Percentiles rank a stretch among this genome's conserved stretches.
These are phyloP conservation scores for Diaporthe nobilis DNA, from an alignment of 2,329 filamentous ascomycete genomes.

Conservation along the genomic window DNA sequence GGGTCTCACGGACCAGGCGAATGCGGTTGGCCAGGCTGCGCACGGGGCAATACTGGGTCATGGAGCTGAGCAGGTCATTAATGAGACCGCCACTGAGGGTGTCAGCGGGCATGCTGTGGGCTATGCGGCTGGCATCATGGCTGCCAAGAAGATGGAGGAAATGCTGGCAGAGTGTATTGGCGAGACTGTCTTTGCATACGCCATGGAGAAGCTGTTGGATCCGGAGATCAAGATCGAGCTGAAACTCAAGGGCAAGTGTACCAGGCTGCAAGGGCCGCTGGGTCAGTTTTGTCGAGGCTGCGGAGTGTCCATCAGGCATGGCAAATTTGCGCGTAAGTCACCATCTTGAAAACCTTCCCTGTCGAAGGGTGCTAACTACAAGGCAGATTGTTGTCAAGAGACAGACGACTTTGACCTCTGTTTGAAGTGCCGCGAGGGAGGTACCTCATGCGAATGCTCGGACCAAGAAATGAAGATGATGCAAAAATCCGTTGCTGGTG, in stretches of 20 bases:
- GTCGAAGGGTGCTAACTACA: neutral
- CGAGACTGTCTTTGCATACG: slow-evolving; percentile 38
- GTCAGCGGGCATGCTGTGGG: slow-evolving; percentile 37
- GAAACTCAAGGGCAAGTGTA: slow-evolving; percentile 36
- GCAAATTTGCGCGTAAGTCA: slow-evolving; percentile 37
- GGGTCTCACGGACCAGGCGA: slow-evolving; percentile 38
- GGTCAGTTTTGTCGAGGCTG: slow-evolving; percentile 40
- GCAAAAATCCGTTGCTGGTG: slow-evolving; percentile 38
- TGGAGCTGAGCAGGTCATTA: slow-evolving; percentile 33
- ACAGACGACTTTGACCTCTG: slow-evolving; percentile 41
- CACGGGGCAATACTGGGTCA: slow-evolving; percentile 36
- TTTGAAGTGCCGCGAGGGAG: slow-evolving; percentile 33
- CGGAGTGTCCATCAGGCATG: slow-evolving; percentile 35
- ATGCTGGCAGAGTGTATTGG: slow-evolving; percentile 39
- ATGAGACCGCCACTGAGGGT: slow-evolving; percentile 6
- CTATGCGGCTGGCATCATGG: slow-evolving; percentile 36
- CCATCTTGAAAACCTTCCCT: neutral
- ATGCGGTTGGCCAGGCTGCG: slow-evolving; percentile 34
- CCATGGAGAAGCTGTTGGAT: slow-evolving; percentile 41
- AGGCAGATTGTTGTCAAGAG: slow-evolving; percentile 36
- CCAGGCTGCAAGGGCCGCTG: slow-evolving; percentile 36
- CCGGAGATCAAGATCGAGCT: slow-evolving; percentile 40
- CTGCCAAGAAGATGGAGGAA: slow-evolving; percentile 42
- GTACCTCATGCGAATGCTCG: slow-evolving; percentile 33
- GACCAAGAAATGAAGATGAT: slow-evolving; percentile 37